Conservation (phyloP, 2,329 filamentous ascomycete genomes). For the Penicillium sp. region DNA sequence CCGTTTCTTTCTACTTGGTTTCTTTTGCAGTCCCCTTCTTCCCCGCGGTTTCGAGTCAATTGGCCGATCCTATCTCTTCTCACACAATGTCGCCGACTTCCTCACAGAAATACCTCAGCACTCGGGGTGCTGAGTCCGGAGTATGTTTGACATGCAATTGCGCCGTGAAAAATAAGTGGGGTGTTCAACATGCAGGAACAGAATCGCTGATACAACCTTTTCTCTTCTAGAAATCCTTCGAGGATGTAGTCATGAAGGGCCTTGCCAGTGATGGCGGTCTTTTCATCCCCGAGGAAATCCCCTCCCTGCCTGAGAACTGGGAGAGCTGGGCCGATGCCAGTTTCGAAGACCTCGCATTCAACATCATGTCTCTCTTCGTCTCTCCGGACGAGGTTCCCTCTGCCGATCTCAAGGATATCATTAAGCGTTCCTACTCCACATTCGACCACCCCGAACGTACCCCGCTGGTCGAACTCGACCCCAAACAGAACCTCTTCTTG, state of each 20-base stretch:
- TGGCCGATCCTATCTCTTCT: not conserved
- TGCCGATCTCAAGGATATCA: conserved; percentile 79
- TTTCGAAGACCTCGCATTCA: conserved; percentile 61
- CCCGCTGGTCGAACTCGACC: conserved; percentile 76
- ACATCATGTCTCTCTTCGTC: conserved; percentile 87
- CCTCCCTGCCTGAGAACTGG: conserved; percentile 28
- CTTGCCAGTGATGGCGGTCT: conserved; percentile 85
- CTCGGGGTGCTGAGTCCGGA: conserved; percentile 37
- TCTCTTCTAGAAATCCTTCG: conserved; percentile 68
- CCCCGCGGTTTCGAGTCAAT: not conserved
- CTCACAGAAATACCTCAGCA: conserved; percentile 39
- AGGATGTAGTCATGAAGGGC: conserved; percentile 87
- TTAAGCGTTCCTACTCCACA: conserved; percentile 82
- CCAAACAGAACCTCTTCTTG: conserved; percentile 73
- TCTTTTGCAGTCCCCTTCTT: not conserved
- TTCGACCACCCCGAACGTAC: conserved; percentile 81
- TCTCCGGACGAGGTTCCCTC: conserved; percentile 79
- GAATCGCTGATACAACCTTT: conserved; percentile 11
- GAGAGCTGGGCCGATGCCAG: conserved; percentile 30
- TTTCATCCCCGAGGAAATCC: conserved; percentile 73
- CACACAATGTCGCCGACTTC: conserved; percentile 30
- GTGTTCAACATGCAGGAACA: not conserved
- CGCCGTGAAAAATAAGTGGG: conserved; percentile 6
- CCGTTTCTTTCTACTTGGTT: conserved; percentile 5
- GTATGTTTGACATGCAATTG: conserved; percentile 21